Evolutionary conservation across 116 monocot species (phyloP).

Genomic region (Papilionanthe hybrid): DNA sequence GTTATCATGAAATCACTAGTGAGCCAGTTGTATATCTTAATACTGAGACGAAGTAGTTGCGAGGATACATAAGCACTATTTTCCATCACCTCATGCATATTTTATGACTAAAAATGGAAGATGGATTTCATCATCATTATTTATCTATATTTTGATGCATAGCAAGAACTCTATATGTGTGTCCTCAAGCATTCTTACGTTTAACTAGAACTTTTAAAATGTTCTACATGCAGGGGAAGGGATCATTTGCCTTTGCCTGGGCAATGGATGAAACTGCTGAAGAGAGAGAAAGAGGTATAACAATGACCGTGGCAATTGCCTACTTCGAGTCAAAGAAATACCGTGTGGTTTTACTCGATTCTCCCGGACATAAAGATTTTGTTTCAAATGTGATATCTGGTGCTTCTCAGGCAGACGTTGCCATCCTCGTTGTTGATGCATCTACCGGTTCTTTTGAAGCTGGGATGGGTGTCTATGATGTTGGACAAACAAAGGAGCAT

Average conservation of each 20-base stretch:
- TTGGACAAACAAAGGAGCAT: slow-evolving; percentile 91
- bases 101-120: neutral
- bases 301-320: slow-evolving; percentile 85
- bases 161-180: neutral
- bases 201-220: neutral
- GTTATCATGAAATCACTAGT: too few relatives aligned
- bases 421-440: slow-evolving; percentile 85
- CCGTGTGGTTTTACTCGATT: slow-evolving; percentile 85
- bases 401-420: slow-evolving; percentile 82
- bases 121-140: neutral
- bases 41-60: neutral
- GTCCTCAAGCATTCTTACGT: neutral
- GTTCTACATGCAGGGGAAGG: slow-evolving; percentile 60
- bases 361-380: slow-evolving; percentile 93
- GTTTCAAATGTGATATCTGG: slow-evolving; percentile 94
- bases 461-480: slow-evolving; percentile 62
- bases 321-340: slow-evolving; percentile 69
- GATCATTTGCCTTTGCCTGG: slow-evolving; percentile 97
- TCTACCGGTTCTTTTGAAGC: slow-evolving; percentile 88
- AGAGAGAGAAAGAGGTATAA: slow-evolving; percentile 89
- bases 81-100: neutral
- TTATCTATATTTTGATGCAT: neutral
- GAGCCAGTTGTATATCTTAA: too few relatives aligned
- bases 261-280: slow-evolving; percentile 83
- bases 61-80: neutral